Percentiles rank a stretch among this genome's conserved stretches.
Conservation (phyloP, 768 basidiomycete species). For the Roridomyces roridus region DNA sequence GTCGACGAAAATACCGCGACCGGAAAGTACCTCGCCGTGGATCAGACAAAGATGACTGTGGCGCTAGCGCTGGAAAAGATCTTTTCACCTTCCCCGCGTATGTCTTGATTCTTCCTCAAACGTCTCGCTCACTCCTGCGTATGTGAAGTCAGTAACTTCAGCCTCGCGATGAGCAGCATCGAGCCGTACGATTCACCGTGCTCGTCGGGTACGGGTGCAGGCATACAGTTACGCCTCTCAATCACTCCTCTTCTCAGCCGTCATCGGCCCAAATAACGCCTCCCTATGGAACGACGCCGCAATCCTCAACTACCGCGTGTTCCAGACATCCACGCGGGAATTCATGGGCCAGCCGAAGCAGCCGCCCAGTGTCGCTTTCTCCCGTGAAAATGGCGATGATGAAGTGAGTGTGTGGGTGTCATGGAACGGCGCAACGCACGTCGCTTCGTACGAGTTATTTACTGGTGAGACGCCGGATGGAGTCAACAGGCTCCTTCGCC, state of each 20-base stretch:
- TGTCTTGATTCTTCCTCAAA: background rate
- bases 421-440: slow-evolving; percentile 29
- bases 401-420: slow-evolving; percentile 25
- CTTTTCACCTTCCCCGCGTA: slow-evolving; percentile 12
- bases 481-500: slow-evolving; percentile 8
- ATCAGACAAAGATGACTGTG: slow-evolving; percentile 12
- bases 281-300: slow-evolving; percentile 9
- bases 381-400: background rate
- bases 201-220: slow-evolving; percentile 12
- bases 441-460: slow-evolving; percentile 12
- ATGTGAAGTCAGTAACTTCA: background rate
- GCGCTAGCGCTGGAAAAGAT: slow-evolving; percentile 5
- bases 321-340: slow-evolving; percentile 15
- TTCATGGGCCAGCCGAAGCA: slow-evolving; percentile 20
- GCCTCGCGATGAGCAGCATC: slow-evolving; percentile 8
- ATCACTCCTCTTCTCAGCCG: slow-evolving; percentile 11
- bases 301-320: slow-evolving; percentile 9
- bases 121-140: background rate
- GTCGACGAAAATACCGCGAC: slow-evolving; percentile 11
- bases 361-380: slow-evolving; percentile 11
- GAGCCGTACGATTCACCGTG: slow-evolving; percentile 12
- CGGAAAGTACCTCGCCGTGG: slow-evolving; percentile 15
- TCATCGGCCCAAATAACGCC: slow-evolving; percentile 19
- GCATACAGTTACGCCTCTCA: background rate
- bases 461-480: too few species aligned